phyloP scores from a whole-genome alignment of 305 asterid genomes.

The Fraxinus latifolia region DNA sequence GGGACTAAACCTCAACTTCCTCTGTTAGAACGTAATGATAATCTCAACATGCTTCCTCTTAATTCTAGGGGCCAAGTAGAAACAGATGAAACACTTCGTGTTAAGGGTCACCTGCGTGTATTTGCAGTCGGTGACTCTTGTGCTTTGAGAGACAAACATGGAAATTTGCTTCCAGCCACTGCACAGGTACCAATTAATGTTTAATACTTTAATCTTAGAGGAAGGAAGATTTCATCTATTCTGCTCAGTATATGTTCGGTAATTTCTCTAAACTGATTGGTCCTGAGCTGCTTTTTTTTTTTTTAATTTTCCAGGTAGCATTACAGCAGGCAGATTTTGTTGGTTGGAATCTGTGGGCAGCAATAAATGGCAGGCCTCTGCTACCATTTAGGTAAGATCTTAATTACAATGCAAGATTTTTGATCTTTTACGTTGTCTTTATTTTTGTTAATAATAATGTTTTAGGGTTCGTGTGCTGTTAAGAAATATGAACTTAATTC shows the following conservation, averaged over 20 bases:
- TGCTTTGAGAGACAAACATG: slow-evolving; percentile 64
- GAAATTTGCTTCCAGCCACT: slow-evolving; percentile 86
- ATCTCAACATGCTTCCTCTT: slow-evolving; percentile 61
- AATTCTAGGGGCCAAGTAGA: slow-evolving; percentile 90
- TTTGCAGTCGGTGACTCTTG: slow-evolving; percentile 95
- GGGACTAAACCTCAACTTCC: slow-evolving; percentile 81
- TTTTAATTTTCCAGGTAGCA: slow-evolving; percentile 71
- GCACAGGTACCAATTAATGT: slow-evolving; percentile 63
- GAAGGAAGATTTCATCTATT: neutral
- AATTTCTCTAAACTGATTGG: neutral
- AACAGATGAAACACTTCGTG: slow-evolving; percentile 94
- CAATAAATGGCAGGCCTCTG: slow-evolving; percentile 80
- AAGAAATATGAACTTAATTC: neutral
- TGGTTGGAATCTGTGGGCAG: slow-evolving; percentile 99
- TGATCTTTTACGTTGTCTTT: neutral
- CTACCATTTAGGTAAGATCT: slow-evolving; percentile 77
- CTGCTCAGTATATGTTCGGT: neutral
- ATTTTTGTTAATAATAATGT: neutral
- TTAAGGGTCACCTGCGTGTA: slow-evolving; percentile 87
- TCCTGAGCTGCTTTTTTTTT: slow-evolving; percentile 1
- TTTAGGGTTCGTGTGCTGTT: neutral
- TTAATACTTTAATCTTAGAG: neutral
- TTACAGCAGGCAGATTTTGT: slow-evolving; percentile 95
- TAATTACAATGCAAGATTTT: neutral
- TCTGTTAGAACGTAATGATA: slow-evolving; percentile 43